Base-by-base conservation (phyloP, 1,284 basidiomycete species). In the Cryptococcus jaspeensis region DNA sequence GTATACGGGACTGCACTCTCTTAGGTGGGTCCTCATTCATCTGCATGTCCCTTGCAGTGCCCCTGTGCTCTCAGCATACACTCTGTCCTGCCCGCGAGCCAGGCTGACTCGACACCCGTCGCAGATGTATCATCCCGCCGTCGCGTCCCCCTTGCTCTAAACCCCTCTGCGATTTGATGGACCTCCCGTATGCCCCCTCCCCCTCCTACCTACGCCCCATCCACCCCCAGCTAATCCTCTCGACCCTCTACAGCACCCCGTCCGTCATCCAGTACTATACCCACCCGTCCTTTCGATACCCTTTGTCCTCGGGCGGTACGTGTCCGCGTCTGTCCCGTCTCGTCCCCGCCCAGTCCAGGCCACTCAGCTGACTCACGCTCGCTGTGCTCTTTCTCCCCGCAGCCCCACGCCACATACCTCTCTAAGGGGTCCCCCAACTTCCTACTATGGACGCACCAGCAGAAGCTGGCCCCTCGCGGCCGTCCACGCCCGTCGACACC, bases 201-300 rank as follows among this genome's bases (percentile, higher is more conserved):
- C 49, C 56, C n/a, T 49, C 47, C 40, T 16, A 46, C 41, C 38
- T 40, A n/a, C 28, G 28, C 9, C 5, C 9, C 28, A 32, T 32
- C 28, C 28, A 32, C 28, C 28, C 28, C 28, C 28, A 32, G 4
- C 28, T 32, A 5, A 32, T n/a, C 28, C 28, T 32, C 28, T 32
- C 5, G 4, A 37, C 28, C 39, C 22, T 40, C 28, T 37, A 7
- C 46, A 53, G 15, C 16, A 48, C 43, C 45, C 38, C 12, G 13
- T 12, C 36, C 47, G 39, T 36, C 37, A n/a, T 16, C 39, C 28
- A 32, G 28, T 35, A 37, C 25, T 47, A 48, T 50, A 50, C 58
- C 53, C 56, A 50, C 15, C 41, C n/a, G 28, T 47, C 58, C 54
- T 56, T 56, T 53, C 45, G 46, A 56, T 53, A 50, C 47, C 54